Evolutionary conservation across 1,139 yeast genomes (phyloP).

Genomic region (Saccharomycopsis crataegensis): DNA sequence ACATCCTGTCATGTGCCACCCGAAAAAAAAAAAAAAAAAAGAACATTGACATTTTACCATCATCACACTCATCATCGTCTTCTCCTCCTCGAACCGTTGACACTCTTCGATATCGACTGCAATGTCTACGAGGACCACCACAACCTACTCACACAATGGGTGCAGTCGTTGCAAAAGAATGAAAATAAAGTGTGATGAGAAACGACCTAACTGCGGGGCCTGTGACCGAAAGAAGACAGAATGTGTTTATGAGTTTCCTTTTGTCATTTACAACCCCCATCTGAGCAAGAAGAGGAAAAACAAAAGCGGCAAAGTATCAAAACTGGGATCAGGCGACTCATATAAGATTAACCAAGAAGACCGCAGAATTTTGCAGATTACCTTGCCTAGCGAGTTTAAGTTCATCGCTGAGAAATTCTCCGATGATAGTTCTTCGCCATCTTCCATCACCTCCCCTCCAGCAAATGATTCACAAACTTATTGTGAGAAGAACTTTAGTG

Average conservation of each 20-base stretch:
- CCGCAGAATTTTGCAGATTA: constrained; percentile 9
- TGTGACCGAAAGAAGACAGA: constrained; percentile 6
- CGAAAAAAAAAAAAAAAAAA: background rate
- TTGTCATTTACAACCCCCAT: constrained; percentile 16
- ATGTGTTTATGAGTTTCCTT: constrained; percentile 15
- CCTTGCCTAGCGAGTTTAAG: constrained; percentile 14
- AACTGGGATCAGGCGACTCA: background rate
- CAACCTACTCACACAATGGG: constrained; percentile 16
- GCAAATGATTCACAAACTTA: background rate
- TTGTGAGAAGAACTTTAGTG: background rate
- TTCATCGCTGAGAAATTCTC: constrained; percentile 12
- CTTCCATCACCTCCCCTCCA: background rate
- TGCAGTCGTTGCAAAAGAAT: constrained; percentile 12
- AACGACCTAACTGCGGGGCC: constrained; percentile 6
- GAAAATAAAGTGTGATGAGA: constrained; percentile 16
- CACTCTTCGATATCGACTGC: background rate
- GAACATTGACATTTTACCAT: background rate
- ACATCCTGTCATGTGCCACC: too few species aligned
- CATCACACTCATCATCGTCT: background rate
- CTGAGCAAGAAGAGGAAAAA: constrained; percentile 3
- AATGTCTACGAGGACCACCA: constrained; percentile 1
- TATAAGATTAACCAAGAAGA: constrained; percentile 10
- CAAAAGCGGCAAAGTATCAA: background rate
- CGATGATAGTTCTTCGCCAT: constrained; percentile 4
- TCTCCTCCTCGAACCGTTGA: background rate